Conservation (phyloP, 345 rosid species). For the Turnera subulata region DNA sequence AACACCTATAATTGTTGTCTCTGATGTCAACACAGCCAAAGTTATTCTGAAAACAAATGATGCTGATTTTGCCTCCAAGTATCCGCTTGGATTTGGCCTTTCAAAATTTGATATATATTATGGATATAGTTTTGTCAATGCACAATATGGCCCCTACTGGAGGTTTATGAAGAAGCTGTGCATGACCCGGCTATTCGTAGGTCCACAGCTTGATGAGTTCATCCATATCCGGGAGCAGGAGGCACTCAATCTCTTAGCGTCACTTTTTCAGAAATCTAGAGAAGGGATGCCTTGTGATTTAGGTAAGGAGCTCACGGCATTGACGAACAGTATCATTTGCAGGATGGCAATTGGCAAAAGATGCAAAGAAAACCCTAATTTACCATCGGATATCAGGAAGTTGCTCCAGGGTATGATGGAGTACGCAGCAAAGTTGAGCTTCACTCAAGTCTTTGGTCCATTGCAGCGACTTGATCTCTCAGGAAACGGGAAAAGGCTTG, state of each 20-base stretch:
- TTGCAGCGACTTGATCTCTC: constrained; percentile 51
- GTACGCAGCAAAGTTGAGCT: constrained; percentile 49
- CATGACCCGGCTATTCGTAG: constrained; percentile 50
- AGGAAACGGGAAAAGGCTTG: constrained; percentile 49
- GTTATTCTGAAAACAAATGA: constrained; percentile 51
- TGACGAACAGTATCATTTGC: constrained; percentile 56
- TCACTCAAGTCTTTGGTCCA: constrained; percentile 67
- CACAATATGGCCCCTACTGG: constrained; percentile 65
- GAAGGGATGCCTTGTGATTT: constrained; percentile 44
- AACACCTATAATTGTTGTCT: constrained; percentile 26
- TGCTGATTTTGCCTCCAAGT: constrained; percentile 47
- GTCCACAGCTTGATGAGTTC: constrained; percentile 51
- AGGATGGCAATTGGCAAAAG: constrained; percentile 64
- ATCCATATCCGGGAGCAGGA: constrained; percentile 48
- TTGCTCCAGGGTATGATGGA: constrained; percentile 36
- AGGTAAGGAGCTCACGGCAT: constrained; percentile 34
- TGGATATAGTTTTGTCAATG: constrained; percentile 48
- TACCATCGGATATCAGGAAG: constrained; percentile 38
- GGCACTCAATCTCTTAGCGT: constrained; percentile 33
- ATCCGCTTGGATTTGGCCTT: constrained; percentile 43
- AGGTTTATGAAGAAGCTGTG: constrained; percentile 69
- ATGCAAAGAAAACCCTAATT: constrained; percentile 45
- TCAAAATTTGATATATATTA: constrained; percentile 45
- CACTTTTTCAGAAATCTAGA: constrained; percentile 22
- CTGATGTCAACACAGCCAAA: constrained; percentile 41